Evolutionary conservation across 148 eudicot species (phyloP).

Genomic region (Hydrangea macrophylla): DNA sequence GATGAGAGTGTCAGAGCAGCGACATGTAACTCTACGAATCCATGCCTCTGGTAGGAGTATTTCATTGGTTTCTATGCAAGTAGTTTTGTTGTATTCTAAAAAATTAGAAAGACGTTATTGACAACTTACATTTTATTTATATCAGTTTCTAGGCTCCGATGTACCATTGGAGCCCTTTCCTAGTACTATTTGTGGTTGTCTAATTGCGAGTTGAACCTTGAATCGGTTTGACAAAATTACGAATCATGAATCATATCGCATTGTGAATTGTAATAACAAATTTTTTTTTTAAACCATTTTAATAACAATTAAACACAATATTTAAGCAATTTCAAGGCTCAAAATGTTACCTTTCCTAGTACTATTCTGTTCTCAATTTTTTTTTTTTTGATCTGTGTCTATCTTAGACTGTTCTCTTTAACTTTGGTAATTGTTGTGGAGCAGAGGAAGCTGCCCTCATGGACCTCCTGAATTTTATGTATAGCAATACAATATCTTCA

Average conservation of each 20-base stretch:
- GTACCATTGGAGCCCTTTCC: neutral
- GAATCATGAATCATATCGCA: too few species aligned
- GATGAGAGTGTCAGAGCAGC: slow-evolving; percentile 52
- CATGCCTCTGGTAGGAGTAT: slow-evolving; percentile 46
- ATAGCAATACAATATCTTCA: slow-evolving; percentile 47
- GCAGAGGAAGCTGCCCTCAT: slow-evolving; percentile 84
- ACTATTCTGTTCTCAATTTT: neutral
- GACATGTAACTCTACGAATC: slow-evolving; percentile 43
- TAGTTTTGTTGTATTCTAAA: neutral
- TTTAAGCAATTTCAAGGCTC: neutral
- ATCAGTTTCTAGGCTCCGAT: neutral
- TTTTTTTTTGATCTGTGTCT: neutral
- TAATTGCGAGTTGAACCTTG: too few species aligned
- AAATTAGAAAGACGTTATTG: neutral
- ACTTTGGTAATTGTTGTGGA: slow-evolving; percentile 13
- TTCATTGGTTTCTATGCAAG: slow-evolving; percentile 1
- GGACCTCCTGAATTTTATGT: slow-evolving; percentile 81
- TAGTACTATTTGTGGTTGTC: neutral
- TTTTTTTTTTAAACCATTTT: too few species aligned
- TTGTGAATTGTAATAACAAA: neutral
- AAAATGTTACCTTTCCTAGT: neutral
- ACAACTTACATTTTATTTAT: neutral
- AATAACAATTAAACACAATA: neutral
- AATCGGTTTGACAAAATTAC: too few species aligned
- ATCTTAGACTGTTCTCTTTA: neutral